Conservation (phyloP, 129 eudicot species). For the Centrapalus pauciflorus region DNA sequence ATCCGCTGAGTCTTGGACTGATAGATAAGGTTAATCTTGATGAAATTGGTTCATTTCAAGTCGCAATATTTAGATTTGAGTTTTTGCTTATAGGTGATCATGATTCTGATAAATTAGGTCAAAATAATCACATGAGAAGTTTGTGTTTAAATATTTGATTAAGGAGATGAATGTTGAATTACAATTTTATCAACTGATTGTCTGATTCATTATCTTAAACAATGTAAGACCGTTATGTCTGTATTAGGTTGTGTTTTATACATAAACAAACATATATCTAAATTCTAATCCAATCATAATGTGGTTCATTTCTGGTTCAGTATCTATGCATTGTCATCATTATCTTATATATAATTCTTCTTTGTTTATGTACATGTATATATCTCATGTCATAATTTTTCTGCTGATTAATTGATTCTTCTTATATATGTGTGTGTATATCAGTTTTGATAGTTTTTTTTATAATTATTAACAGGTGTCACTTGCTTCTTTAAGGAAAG, state of each 20-base stretch:
- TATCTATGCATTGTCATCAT: background rate
- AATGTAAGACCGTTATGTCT: no score
- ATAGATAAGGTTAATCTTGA: background rate
- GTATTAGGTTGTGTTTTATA: no score
- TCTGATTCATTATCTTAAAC: no score
- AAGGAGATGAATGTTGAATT: background rate
- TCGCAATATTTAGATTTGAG: background rate
- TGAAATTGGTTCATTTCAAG: background rate
- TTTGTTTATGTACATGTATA: no score
- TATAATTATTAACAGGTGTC: slow-evolving; percentile 60
- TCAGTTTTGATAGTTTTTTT: background rate
- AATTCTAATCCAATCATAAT: background rate
- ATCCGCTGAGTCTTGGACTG: background rate
- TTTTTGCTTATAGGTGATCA: background rate
- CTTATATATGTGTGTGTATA: background rate
- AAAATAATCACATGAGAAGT: background rate
- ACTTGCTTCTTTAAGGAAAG: slow-evolving; percentile 45
- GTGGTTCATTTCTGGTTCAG: background rate
- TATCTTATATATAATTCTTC: no score
- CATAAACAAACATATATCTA: no score
- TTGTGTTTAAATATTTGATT: background rate
- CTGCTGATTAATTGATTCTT: background rate
- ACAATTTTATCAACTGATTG: background rate
- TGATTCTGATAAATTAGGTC: background rate
- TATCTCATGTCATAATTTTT: background rate